Conservation (phyloP, 116 monocot genomes). For the Iris pallida region DNA sequence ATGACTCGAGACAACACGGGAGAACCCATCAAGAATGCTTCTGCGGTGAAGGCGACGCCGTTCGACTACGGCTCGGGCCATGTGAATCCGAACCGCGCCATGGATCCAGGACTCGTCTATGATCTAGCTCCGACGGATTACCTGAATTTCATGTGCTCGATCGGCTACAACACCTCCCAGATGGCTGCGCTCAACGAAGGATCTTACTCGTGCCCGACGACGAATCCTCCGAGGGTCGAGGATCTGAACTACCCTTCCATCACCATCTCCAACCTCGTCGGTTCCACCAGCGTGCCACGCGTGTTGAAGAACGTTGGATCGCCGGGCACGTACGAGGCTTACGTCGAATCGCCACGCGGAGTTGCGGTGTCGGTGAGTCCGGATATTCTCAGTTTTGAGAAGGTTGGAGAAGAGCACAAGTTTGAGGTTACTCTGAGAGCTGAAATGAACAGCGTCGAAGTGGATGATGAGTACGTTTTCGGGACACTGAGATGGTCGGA, state of each 20-base stretch:
- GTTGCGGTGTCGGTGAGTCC: slow-evolving; percentile 27
- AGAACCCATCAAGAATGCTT: slow-evolving; percentile 12
- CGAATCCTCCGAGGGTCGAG: slow-evolving; percentile 1
- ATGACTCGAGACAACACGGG: slow-evolving; percentile 31
- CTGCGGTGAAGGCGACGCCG: slow-evolving; percentile 6
- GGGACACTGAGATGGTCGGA: slow-evolving; percentile 54
- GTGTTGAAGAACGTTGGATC: slow-evolving; percentile 36
- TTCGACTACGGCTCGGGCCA: slow-evolving; percentile 40
- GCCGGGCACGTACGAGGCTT: slow-evolving; percentile 28
- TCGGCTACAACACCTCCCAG: slow-evolving; percentile 27
- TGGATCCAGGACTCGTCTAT: slow-evolving; percentile 45
- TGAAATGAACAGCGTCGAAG: background rate
- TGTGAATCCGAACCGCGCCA: slow-evolving; percentile 33
- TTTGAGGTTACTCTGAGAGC: slow-evolving; percentile 7
- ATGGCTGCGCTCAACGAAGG: background rate
- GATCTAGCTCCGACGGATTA: slow-evolving; percentile 24
- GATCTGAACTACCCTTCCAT: slow-evolving; percentile 51
- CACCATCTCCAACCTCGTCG: slow-evolving; percentile 3
- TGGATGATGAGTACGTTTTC: slow-evolving; percentile 26
- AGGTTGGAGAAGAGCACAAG: slow-evolving; percentile 6
- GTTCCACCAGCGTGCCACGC: slow-evolving; percentile 4
- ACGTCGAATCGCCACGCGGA: slow-evolving; percentile 12
- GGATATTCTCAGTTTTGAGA: background rate
- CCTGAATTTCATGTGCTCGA: slow-evolving; percentile 31
- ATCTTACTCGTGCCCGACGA: slow-evolving; percentile 13